Conservation (phyloP, 1,284 basidiomycete species). For the Cutaneotrichosporon cavernicola region DNA sequence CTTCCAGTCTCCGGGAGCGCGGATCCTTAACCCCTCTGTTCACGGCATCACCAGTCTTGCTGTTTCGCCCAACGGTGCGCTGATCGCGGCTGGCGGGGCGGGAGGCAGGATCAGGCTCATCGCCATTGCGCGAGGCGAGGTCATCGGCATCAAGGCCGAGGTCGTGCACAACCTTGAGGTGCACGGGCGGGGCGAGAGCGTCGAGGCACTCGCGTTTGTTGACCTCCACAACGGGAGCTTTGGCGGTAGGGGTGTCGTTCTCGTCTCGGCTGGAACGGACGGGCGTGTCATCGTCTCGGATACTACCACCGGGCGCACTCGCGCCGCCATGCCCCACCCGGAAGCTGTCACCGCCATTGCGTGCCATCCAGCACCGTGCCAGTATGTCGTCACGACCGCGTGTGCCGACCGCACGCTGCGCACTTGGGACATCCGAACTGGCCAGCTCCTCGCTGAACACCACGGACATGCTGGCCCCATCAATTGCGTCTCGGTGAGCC, state of each 20-base stretch:
- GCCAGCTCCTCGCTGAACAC: constrained; percentile 73
- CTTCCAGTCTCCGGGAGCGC: constrained; percentile 61
- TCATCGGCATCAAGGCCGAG: constrained; percentile 61
- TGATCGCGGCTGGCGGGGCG: constrained; percentile 84
- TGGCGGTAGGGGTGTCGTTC: constrained; percentile 62
- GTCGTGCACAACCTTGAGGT: constrained; percentile 68
- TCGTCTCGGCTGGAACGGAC: constrained; percentile 87
- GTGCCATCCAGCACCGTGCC: constrained; percentile 64
- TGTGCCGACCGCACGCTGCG: constrained; percentile 81
- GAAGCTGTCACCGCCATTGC: constrained; percentile 81
- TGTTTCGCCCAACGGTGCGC: constrained; percentile 75
- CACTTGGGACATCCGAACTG: constrained; percentile 91
- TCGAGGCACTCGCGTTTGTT: constrained; percentile 85
- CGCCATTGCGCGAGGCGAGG: constrained; percentile 78
- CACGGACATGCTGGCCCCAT: constrained; percentile 81
- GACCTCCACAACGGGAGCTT: constrained; percentile 64
- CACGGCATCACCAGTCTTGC: constrained; percentile 81
- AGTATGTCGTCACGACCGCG: constrained; percentile 73
- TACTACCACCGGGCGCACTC: constrained; percentile 73
- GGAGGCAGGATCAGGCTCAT: constrained; percentile 80
- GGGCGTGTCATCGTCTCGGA: constrained; percentile 94
- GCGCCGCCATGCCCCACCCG: constrained; percentile 63
- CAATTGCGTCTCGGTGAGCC: constrained; percentile 68
- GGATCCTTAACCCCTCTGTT: constrained; percentile 53
- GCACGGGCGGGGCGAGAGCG: constrained; percentile 81